A percentile compares a stretch with the other conserved stretches of the same genome.
Conservation (phyloP, 1,284 basidiomycete species). For the Calocybe gambosa region DNA sequence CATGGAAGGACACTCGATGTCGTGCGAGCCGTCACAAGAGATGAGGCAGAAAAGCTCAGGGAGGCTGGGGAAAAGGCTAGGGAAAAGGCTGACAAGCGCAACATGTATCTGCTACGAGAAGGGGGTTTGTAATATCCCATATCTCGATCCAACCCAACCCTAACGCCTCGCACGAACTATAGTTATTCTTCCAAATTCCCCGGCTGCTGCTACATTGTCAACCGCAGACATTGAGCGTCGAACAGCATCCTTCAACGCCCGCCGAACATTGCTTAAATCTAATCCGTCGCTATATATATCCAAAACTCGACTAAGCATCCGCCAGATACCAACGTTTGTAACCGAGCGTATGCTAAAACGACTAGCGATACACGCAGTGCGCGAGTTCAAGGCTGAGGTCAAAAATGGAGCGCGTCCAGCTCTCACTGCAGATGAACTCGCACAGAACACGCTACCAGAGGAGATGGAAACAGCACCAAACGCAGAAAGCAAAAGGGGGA, state of each 20-base stretch:
- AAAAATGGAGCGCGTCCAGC: constrained; percentile 54
- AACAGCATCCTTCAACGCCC: constrained; percentile 76
- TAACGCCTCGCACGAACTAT: constrained; percentile 2
- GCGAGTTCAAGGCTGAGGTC: constrained; percentile 79
- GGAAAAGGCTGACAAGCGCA: constrained; percentile 92
- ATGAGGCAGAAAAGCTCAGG: constrained; percentile 80
- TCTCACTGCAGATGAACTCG: constrained; percentile 72
- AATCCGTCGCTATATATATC: constrained; percentile 95
- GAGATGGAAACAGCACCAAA: constrained; percentile 22
- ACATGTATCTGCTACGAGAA: constrained; percentile 94
- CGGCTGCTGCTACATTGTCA: constrained; percentile 66
- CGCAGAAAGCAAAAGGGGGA: constrained; percentile 21
- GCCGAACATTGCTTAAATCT: constrained; percentile 72
- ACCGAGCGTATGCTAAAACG: constrained; percentile 88
- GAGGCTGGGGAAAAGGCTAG: constrained; percentile 81
- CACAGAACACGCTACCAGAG: constrained; percentile 14
- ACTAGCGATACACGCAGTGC: constrained; percentile 77
- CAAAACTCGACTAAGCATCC: constrained; percentile 88
- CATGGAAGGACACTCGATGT: constrained; percentile 93
- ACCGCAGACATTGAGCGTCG: constrained; percentile 79
- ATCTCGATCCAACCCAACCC: not conserved
- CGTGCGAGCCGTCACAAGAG: constrained; percentile 85
- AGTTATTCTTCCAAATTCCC: constrained; percentile 87
- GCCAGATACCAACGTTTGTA: constrained; percentile 87
- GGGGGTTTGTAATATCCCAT: constrained; percentile 51